A percentile compares a stretch with the other conserved stretches of the same genome.
Evolutionary conservation across 2,329 filamentous ascomycete genomes (phyloP).

Genomic region (Dichotomopilus funicola): DNA sequence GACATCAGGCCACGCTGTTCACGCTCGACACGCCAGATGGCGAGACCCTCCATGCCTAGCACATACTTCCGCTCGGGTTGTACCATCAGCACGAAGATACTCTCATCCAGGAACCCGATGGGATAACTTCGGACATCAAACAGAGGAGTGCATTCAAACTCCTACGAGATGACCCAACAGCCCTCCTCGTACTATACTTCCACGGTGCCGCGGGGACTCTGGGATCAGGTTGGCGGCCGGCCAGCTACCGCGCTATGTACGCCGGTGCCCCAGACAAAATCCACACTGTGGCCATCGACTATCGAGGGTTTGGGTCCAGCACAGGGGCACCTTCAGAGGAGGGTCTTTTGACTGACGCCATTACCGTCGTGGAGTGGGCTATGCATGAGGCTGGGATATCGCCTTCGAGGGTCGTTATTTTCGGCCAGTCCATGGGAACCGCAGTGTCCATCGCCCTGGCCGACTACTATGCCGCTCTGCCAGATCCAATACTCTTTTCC

Average conservation of each 20-base stretch:
- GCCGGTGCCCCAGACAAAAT: constrained; percentile 44
- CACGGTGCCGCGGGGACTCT: constrained; percentile 53
- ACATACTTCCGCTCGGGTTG: constrained; percentile 62
- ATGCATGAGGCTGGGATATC: constrained; percentile 45
- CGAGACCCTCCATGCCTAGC: constrained; percentile 66
- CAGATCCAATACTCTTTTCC: constrained; percentile 40
- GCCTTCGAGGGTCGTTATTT: constrained; percentile 50
- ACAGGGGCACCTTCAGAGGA: constrained; percentile 48
- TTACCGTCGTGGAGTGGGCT: constrained; percentile 48
- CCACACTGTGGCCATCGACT: constrained; percentile 55
- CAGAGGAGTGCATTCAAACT: constrained; percentile 35
- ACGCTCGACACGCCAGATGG: constrained; percentile 58
- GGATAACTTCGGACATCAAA: constrained; percentile 30
- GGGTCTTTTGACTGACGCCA: constrained; percentile 48
- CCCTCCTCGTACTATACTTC: constrained; percentile 42
- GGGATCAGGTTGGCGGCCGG: constrained; percentile 47
- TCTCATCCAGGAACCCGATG: constrained; percentile 35
- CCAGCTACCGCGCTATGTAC: constrained; percentile 51
- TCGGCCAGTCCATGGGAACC: constrained; percentile 54
- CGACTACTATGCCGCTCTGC: constrained; percentile 26
- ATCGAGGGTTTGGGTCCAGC: constrained; percentile 52
- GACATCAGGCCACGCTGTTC: constrained; percentile 68
- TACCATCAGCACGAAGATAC: constrained; percentile 54
- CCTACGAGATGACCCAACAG: constrained; percentile 38
- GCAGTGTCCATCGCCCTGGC: constrained; percentile 31